phyloP scores from a whole-genome alignment of 148 eudicot species.

The Chenopodium suecicum region DNA sequence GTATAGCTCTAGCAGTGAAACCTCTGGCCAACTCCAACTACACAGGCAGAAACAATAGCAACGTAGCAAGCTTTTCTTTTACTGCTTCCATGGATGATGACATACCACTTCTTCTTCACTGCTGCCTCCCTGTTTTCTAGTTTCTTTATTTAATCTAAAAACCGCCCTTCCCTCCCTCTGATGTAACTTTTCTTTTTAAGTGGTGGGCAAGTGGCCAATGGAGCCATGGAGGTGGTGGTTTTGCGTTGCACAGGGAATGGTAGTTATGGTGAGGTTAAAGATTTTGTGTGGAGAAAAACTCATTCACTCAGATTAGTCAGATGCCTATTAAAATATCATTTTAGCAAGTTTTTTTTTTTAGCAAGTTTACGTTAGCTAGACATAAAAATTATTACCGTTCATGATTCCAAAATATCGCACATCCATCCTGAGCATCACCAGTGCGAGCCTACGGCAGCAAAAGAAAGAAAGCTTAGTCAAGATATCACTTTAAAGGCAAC shows the following conservation, averaged over 20 bases:
- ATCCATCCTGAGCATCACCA: conserved; percentile 87
- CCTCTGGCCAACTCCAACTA: not conserved
- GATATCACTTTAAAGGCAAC: conserved; percentile 11
- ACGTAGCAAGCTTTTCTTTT: not conserved
- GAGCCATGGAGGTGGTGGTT: not conserved
- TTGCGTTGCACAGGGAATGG: not conserved
- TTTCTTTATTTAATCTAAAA: too few relatives aligned
- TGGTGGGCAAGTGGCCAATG: not conserved
- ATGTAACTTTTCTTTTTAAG: not conserved
- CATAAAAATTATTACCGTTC: conserved; percentile 46
- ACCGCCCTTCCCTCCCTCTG: not conserved
- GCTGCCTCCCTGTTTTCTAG: not conserved
- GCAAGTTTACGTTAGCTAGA: not conserved
- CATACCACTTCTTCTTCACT: not conserved
- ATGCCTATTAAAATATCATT: not conserved
- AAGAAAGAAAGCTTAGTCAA: conserved; percentile 3
- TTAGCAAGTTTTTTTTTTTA: not conserved
- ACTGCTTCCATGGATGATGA: not conserved
- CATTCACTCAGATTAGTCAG: not conserved
- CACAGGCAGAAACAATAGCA: not conserved
- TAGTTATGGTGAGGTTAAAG: not conserved
- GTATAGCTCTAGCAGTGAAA: not conserved
- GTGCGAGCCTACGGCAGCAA: conserved; percentile 57
- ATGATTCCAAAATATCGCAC: conserved; percentile 87
- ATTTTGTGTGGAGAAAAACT: not conserved